Evolutionary conservation across 768 basidiomycete genomes (phyloP).

Genomic region (Russula dissimulans): DNA sequence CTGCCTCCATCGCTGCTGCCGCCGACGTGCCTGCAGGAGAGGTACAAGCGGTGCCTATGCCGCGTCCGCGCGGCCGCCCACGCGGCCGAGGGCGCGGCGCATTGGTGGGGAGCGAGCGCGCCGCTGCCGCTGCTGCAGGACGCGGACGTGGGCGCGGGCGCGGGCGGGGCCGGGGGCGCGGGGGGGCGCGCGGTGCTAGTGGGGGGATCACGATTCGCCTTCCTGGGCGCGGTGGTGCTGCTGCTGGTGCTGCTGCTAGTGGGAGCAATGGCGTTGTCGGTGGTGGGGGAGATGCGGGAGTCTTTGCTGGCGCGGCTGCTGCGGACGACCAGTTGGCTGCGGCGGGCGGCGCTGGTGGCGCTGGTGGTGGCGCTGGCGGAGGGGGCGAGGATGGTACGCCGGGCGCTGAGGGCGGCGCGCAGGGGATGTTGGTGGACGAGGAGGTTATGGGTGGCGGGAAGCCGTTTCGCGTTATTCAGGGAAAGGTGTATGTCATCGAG

Average conservation of each 20-base stretch:
- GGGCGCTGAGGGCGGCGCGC: conserved; percentile 27
- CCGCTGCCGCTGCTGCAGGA: neutral
- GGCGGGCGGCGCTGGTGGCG: neutral
- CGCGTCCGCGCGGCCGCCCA: conserved; percentile 20
- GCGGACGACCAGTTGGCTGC: conserved; percentile 13
- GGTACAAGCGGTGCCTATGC: neutral
- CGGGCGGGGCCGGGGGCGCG: conserved; percentile 26
- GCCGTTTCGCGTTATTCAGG: conserved; percentile 66
- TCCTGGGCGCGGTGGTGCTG: conserved; percentile 26
- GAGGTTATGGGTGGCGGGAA: conserved; percentile 40
- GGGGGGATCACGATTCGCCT: conserved; percentile 21
- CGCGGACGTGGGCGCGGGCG: conserved; percentile 19
- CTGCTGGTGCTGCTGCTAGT: neutral
- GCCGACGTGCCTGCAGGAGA: conserved; percentile 3
- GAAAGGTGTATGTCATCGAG: conserved; percentile 66
- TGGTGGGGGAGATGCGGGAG: conserved; percentile 20
- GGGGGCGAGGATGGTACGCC: conserved; percentile 23
- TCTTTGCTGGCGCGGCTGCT: conserved; percentile 21
- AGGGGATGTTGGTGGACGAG: conserved; percentile 9
- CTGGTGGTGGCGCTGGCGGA: neutral
- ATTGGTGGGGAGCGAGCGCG: conserved; percentile 20
- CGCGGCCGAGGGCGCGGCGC: conserved; percentile 24
- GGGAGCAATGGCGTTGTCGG: conserved; percentile 1
- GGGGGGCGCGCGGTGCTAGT: conserved; percentile 21
- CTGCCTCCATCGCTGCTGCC: neutral